These are phyloP conservation scores for Colletotrichum gloeosporioides DNA, from an alignment of 2,329 filamentous ascomycete genomes.

Conservation along the genomic window DNA sequence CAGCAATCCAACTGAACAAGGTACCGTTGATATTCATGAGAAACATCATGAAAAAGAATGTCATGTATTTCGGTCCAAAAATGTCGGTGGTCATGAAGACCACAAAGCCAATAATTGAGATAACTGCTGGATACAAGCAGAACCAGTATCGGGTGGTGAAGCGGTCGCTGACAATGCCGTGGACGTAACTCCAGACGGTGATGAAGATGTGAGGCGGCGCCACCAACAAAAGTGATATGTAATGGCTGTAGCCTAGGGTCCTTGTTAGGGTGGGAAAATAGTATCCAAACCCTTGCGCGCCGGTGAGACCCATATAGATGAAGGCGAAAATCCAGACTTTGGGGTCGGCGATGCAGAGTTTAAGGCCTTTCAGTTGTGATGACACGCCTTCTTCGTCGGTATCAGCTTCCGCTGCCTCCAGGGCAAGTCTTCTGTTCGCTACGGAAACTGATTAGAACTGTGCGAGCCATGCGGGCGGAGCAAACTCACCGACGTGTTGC, in stretches of 20 bases:
- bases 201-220: slow-evolving; percentile 53
- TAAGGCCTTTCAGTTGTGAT: slow-evolving; percentile 53
- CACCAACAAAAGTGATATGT: slow-evolving; percentile 25
- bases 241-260: neutral
- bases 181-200: slow-evolving; percentile 55
- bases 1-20: slow-evolving; percentile 53
- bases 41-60: slow-evolving; percentile 60
- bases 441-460: neutral
- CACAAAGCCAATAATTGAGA: slow-evolving; percentile 27
- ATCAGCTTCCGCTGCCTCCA: slow-evolving; percentile 55
- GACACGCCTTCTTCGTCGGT: slow-evolving; percentile 51
- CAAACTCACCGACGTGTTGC: slow-evolving; percentile 36
- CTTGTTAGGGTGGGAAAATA: slow-evolving; percentile 19
- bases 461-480: neutral
- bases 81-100: slow-evolving; percentile 57
- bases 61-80: slow-evolving; percentile 61
- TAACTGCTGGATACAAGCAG: slow-evolving; percentile 4
- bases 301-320: slow-evolving; percentile 13
- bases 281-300: slow-evolving; percentile 15
- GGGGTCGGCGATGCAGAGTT: slow-evolving; percentile 54
- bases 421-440: slow-evolving; percentile 36
- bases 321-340: slow-evolving; percentile 49
- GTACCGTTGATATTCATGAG: slow-evolving; percentile 61
- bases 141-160: slow-evolving; percentile 20
- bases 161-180: slow-evolving; percentile 27